phyloP scores from a whole-genome alignment of 371 early-diverging fungal species.

The Fennellomyces sp. region DNA sequence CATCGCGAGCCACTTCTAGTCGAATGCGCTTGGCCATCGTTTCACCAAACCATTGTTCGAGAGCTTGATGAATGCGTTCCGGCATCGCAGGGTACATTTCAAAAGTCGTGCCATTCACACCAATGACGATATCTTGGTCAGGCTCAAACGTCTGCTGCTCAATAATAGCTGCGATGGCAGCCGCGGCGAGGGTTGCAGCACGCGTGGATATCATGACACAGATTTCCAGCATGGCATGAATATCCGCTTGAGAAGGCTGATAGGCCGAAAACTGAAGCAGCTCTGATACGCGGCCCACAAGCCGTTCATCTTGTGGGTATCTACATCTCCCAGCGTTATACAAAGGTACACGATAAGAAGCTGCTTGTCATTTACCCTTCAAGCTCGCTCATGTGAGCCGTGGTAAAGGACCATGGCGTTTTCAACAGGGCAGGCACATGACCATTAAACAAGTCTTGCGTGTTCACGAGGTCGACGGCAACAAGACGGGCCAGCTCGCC shows the following conservation, averaged over 20 bases:
- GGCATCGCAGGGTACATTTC: constrained; percentile 46
- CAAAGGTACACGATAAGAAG: background rate
- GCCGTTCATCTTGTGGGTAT: background rate
- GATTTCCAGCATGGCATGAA: constrained; percentile 27
- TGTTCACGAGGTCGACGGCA: constrained; percentile 68
- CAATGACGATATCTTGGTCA: constrained; percentile 27
- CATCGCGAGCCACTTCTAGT: constrained; percentile 42
- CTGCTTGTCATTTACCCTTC: constrained; percentile 24
- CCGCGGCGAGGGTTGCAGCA: constrained; percentile 31
- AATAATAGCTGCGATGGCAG: constrained; percentile 38
- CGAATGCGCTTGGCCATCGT: constrained; percentile 24
- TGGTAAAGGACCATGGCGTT: constrained; percentile 70
- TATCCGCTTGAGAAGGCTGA: constrained; percentile 26
- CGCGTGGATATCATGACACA: constrained; percentile 30
- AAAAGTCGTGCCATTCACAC: constrained; percentile 40
- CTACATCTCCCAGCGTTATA: too few relatives aligned
- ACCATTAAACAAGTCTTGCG: constrained; percentile 69
- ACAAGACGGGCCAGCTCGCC: constrained; percentile 84
- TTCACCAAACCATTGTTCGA: constrained; percentile 33
- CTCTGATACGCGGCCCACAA: background rate
- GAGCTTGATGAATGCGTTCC: constrained; percentile 33
- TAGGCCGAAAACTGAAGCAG: background rate
- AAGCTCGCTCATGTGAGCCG: constrained; percentile 66
- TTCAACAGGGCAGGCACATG: constrained; percentile 54
- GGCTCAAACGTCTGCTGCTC: constrained; percentile 32